phyloP scores from a whole-genome alignment of 768 basidiomycete genomes.

The Calocera cornea region DNA sequence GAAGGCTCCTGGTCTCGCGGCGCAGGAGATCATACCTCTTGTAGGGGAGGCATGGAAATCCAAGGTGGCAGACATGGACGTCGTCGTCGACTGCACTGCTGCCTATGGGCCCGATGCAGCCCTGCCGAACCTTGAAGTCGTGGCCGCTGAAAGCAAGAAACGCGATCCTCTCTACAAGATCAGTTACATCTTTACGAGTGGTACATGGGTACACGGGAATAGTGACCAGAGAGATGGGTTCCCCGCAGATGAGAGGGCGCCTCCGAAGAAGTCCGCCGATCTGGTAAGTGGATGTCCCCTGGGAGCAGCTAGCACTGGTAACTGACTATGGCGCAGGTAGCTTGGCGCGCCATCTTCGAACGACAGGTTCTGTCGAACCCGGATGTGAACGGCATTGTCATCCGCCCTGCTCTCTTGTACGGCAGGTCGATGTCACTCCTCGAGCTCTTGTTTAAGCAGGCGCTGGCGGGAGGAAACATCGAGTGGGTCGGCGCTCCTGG shows the following conservation, averaged over 20 bases:
- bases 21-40: slow-evolving; percentile 25
- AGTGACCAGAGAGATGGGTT: slow-evolving; percentile 23
- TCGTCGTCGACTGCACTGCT: slow-evolving; percentile 25
- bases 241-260: slow-evolving; percentile 28
- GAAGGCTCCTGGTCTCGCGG: slow-evolving; percentile 26
- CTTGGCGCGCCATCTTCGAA: slow-evolving; percentile 28
- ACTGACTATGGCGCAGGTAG: slow-evolving; percentile 14
- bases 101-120: slow-evolving; percentile 10
- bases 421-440: slow-evolving; percentile 31
- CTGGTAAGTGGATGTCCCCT: background rate
- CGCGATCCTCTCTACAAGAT: slow-evolving; percentile 25
- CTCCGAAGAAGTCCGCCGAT: slow-evolving; percentile 8
- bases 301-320: background rate
- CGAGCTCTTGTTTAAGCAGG: slow-evolving; percentile 23
- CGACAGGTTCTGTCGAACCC: slow-evolving; percentile 22
- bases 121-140: background rate
- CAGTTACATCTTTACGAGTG: slow-evolving; percentile 35
- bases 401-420: slow-evolving; percentile 34
- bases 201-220: slow-evolving; percentile 32
- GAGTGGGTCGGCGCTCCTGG: slow-evolving; percentile 27
- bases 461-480: slow-evolving; percentile 25
- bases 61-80: slow-evolving; percentile 25
- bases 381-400: slow-evolving; percentile 32
- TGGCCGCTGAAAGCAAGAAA: background rate
- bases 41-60: slow-evolving; percentile 20